Conservation (phyloP, 441 rosid genomes). For the Syzygium malaccense region DNA sequence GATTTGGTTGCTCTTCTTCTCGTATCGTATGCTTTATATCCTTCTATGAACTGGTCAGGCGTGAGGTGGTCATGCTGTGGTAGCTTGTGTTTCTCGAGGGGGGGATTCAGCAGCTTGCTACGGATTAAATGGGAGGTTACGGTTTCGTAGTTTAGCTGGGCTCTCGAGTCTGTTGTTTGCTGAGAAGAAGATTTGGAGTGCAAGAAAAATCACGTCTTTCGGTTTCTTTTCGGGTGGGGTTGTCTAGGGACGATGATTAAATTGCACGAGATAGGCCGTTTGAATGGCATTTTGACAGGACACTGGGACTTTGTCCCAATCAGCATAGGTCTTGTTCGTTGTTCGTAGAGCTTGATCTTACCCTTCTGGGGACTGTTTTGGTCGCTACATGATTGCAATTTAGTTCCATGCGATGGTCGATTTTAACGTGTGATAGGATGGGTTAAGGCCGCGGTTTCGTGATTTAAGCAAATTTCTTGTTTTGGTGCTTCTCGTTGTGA, state of each 20-base stretch:
- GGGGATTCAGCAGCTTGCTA: not conserved
- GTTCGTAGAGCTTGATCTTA: not conserved
- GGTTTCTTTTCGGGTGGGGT: not conserved
- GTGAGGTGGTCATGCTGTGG: not conserved
- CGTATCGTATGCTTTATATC: not conserved
- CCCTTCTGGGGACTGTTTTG: not conserved
- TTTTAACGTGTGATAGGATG: not conserved
- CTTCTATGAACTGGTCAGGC: not conserved
- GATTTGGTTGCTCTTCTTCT: not conserved
- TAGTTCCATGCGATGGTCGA: not conserved
- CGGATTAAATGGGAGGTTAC: not conserved
- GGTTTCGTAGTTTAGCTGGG: not conserved
- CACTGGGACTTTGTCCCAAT: not conserved
- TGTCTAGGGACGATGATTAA: not conserved
- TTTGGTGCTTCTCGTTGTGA: not conserved
- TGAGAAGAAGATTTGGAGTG: not conserved
- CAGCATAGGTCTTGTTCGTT: not conserved
- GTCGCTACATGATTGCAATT: not conserved
- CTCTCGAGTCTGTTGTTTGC: not conserved
- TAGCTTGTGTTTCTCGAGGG: not conserved
- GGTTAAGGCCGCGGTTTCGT: not conserved
- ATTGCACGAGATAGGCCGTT: not conserved
- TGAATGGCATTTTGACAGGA: not conserved
- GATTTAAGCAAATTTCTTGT: not conserved
- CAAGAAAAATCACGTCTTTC: not conserved